Conservation (phyloP, 371 early-diverging fungal species). For the Actinomortierella ambigua region DNA sequence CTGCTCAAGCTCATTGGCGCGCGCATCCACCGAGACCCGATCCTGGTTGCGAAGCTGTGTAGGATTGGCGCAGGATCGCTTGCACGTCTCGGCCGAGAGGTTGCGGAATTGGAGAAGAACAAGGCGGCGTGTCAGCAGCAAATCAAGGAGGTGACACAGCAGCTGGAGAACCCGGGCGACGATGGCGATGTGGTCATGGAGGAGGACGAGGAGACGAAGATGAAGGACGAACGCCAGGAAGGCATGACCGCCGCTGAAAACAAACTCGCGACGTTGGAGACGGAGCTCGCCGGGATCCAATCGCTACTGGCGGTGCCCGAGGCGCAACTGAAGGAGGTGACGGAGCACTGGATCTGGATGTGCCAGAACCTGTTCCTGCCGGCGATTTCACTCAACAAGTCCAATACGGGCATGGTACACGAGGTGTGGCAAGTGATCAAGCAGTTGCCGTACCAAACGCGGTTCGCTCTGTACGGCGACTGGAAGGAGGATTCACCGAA, state of each 20-base stretch:
- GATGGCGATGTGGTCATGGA: not conserved
- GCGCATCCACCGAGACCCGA: slow-evolving; percentile 53
- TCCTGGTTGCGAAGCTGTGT: slow-evolving; percentile 50
- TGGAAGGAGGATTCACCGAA: slow-evolving; percentile 68
- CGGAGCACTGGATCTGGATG: slow-evolving; percentile 60
- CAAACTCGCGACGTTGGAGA: too few species aligned
- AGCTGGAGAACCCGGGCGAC: not conserved
- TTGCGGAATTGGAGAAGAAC: slow-evolving; percentile 2
- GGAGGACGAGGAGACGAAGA: slow-evolving; percentile 3
- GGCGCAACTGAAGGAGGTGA: not conserved
- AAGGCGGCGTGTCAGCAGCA: not conserved
- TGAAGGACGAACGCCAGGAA: slow-evolving; percentile 6
- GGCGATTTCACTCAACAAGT: slow-evolving; percentile 66
- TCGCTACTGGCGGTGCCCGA: too few species aligned
- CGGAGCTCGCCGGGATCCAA: too few species aligned
- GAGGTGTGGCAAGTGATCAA: slow-evolving; percentile 81
- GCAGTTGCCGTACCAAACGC: slow-evolving; percentile 62
- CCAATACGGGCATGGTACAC: slow-evolving; percentile 75
- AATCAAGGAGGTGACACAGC: not conserved
- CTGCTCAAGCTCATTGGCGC: slow-evolving; percentile 57
- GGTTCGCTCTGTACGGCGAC: slow-evolving; percentile 80
- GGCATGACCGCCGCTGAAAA: too few species aligned
- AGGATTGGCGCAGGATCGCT: slow-evolving; percentile 49
- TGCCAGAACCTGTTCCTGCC: slow-evolving; percentile 75
- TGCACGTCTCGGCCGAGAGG: slow-evolving; percentile 25